Conservation (phyloP, 2,329 filamentous ascomycete genomes). For the Huntiella savannae region DNA sequence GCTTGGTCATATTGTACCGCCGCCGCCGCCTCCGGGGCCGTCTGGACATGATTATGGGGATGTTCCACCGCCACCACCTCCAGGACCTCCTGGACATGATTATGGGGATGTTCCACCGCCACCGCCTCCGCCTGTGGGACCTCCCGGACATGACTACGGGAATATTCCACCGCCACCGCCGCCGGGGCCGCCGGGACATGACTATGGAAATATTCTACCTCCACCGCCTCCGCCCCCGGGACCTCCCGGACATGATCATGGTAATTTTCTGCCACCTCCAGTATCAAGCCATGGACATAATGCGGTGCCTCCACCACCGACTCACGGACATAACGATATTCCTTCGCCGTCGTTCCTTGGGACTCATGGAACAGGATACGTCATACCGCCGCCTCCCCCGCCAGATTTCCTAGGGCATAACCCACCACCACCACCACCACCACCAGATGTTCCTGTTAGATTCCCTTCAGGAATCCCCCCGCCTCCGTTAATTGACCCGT, state of each 20-base stretch:
- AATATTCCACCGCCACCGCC: neutral
- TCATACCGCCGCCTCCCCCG: too few relatives aligned
- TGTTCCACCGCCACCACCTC: neutral
- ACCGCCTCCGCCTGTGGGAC: neutral
- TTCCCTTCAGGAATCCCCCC: neutral
- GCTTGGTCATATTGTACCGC: neutral
- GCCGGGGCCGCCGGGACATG: neutral
- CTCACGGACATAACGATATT: too few relatives aligned
- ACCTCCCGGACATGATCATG: neutral
- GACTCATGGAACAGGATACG: too few relatives aligned
- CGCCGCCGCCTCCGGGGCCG: neutral
- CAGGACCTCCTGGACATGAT: neutral
- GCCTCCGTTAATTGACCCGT: neutral
- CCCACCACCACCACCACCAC: neutral
- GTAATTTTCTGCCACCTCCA: too few relatives aligned
- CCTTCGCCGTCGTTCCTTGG: too few relatives aligned
- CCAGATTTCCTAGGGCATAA: neutral
- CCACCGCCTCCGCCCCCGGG: conserved; percentile 1
- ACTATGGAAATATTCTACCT: neutral
- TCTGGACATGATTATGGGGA: neutral
- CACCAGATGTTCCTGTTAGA: neutral
- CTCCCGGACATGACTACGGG: neutral
- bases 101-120: neutral
- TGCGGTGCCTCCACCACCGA: neutral
- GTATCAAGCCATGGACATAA: too few relatives aligned